Conservation (phyloP, 83 land plant species). For the Diphasiastrum complanatum region DNA sequence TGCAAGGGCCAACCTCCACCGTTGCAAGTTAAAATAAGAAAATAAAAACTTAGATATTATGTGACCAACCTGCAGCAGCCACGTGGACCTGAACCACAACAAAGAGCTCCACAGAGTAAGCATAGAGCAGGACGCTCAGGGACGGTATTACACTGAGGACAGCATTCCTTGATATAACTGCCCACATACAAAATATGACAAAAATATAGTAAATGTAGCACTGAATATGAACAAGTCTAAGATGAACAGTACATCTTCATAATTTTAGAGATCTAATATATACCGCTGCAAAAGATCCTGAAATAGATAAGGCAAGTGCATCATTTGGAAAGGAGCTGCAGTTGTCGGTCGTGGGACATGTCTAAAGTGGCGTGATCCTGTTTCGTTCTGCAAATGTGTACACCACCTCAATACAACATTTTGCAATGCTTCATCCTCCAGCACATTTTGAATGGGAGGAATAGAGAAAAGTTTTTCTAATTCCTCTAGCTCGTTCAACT, state of each 20-base stretch:
- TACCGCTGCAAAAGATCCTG: conserved; percentile 86
- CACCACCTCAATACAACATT: conserved; percentile 56
- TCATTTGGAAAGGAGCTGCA: conserved; percentile 74
- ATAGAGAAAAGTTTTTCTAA: conserved; percentile 60
- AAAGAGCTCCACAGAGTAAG: conserved; percentile 81
- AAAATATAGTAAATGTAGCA: not conserved
- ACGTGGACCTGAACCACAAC: conserved; percentile 54
- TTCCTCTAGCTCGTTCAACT: conserved; percentile 48
- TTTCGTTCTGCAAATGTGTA: conserved; percentile 41
- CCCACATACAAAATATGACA: not conserved
- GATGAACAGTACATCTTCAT: too few relatives aligned
- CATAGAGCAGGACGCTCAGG: conserved; percentile 77
- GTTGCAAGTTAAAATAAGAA: too few relatives aligned
- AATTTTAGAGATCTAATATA: conserved; percentile 18
- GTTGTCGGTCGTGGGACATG: conserved; percentile 36
- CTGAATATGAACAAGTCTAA: too few relatives aligned
- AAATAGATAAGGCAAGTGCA: conserved; percentile 72
- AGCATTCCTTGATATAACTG: conserved; percentile 72
- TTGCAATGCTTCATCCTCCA: conserved; percentile 45
- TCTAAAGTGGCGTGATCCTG: conserved; percentile 27
- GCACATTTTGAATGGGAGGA: conserved; percentile 43
- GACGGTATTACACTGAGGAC: conserved; percentile 52
- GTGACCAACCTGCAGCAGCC: conserved; percentile 72
- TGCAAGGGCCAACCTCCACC: too few relatives aligned
- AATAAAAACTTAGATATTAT: too few relatives aligned